phyloP scores from a whole-genome alignment of 768 basidiomycete species.

The Tubosaeta sp. region DNA sequence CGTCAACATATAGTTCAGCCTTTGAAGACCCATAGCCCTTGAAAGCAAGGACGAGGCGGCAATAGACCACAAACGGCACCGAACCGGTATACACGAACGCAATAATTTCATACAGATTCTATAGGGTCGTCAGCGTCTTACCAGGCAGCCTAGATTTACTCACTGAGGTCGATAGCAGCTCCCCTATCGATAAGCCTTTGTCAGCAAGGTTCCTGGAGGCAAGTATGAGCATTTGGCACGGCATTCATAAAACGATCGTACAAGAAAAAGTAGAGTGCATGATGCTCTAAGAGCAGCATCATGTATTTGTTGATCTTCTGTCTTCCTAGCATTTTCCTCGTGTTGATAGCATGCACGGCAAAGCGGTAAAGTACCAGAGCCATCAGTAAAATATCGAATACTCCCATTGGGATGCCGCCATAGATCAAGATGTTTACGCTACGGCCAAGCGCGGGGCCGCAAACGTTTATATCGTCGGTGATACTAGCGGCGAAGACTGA shows the following conservation, averaged over 20 bases:
- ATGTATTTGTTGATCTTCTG: constrained; percentile 3
- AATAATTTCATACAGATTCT: not conserved
- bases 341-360: too few species aligned
- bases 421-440: not conserved
- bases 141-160: not conserved
- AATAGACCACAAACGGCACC: constrained; percentile 10
- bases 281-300: constrained; percentile 6
- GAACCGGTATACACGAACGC: not conserved
- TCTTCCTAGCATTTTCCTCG: too few species aligned
- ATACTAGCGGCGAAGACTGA: not conserved
- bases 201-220: constrained; percentile 2
- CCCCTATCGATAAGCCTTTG: not conserved
- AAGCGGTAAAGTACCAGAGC: constrained; percentile 9
- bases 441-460: too few species aligned
- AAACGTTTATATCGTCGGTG: too few species aligned
- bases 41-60: constrained; percentile 6
- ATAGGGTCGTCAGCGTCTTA: not conserved
- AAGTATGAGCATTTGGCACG: not conserved
- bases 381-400: constrained; percentile 9
- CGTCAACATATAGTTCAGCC: not conserved
- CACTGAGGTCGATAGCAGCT: not conserved
- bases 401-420: not conserved
- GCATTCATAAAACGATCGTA: not conserved
- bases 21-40: not conserved
- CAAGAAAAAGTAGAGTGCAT: constrained; percentile 11